These are phyloP conservation scores for Aureobasidium lini DNA, from an alignment of 2,329 filamentous ascomycete genomes.

Conservation along the genomic window DNA sequence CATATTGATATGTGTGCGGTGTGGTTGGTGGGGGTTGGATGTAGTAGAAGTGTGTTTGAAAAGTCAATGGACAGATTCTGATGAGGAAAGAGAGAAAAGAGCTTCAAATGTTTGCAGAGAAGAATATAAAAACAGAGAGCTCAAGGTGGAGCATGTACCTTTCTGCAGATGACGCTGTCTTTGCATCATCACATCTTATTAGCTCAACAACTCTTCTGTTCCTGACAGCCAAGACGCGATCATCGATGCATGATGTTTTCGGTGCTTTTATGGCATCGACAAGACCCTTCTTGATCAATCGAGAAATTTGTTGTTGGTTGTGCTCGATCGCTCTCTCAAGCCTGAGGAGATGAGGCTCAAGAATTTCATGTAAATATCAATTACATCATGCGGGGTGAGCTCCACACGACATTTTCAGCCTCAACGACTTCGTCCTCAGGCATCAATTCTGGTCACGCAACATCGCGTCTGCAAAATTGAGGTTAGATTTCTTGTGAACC, in stretches of 20 bases:
- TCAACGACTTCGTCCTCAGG: not conserved
- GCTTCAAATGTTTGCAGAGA: not conserved
- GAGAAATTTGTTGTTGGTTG: not conserved
- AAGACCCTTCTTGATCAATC: not conserved
- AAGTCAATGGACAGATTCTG: not conserved
- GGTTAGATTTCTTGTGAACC: too few species aligned
- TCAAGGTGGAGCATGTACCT: constrained; percentile 1
- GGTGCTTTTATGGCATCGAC: not conserved
- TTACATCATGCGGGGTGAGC: constrained; percentile 2
- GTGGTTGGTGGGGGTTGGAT: not conserved
- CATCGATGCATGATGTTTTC: not conserved
- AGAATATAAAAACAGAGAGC: constrained; percentile 1
- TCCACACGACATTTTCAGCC: not conserved
- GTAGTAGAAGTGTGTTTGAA: not conserved
- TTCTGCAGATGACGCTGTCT: constrained; percentile 1
- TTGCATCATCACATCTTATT: not conserved
- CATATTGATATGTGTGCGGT: constrained; percentile 2
- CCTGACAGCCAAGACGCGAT: constrained; percentile 11
- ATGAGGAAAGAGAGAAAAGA: not conserved
- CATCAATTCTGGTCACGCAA: not conserved
- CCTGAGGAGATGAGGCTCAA: not conserved
- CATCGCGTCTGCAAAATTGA: too few species aligned
- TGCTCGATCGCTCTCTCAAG: not conserved
- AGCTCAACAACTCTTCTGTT: constrained; percentile 1
- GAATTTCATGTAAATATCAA: not conserved